Evolutionary conservation across 23 red algal genomes (phyloP), one percentile per base, ranked within the genome.

Genomic region (Gracilaria caudata): DNA sequence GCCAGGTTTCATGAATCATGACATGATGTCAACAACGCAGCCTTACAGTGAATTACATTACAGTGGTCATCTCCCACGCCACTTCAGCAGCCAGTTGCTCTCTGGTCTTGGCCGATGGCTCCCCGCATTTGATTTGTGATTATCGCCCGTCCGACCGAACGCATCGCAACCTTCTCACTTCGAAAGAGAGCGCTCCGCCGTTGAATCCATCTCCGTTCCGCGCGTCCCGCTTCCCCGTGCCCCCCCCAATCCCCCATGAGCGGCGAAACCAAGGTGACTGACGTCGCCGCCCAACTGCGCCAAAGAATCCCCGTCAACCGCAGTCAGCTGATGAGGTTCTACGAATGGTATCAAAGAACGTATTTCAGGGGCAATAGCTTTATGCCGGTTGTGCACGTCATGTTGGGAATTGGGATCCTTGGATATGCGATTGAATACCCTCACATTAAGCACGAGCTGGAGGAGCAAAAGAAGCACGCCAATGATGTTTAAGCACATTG

Each of bases 401-500:
- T 96, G 94, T 20, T 96, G 46, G 77, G 43, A 7, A 79, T 86
- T 30, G 86, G 86, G 29, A 73, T 85, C 46, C 92, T 90, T 26
- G 94, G 94, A 49, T 96, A 96, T 53, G 68, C 88, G 24, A 86
- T 91, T 28, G 94, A 96, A 58, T 96, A 96, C 61, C 87, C 94
- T 57, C 94, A 96, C 73, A 78, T 96, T 70, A 90, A 90, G 59
- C 82, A 96, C 61, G 86, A 96, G 82, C 43, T 90, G 47, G 87
- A 91, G 66, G 87, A 91, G 34, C 73, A 54, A 29, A 75, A 75
- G 70, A 75, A 75, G 43, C 70, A 75, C n/a, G 70, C 70, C 70
- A 75, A 47, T 17, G 70, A 75, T 12, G 70, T 75, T 75, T 75
- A 49, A 19, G 21, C 12, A 33, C 24, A 1, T 46, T 40, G 29